A percentile compares a stretch with the other conserved stretches of the same genome.
These are phyloP conservation scores for Lachnellula suecica DNA, from an alignment of 2,329 filamentous ascomycete species.

Conservation along the genomic window DNA sequence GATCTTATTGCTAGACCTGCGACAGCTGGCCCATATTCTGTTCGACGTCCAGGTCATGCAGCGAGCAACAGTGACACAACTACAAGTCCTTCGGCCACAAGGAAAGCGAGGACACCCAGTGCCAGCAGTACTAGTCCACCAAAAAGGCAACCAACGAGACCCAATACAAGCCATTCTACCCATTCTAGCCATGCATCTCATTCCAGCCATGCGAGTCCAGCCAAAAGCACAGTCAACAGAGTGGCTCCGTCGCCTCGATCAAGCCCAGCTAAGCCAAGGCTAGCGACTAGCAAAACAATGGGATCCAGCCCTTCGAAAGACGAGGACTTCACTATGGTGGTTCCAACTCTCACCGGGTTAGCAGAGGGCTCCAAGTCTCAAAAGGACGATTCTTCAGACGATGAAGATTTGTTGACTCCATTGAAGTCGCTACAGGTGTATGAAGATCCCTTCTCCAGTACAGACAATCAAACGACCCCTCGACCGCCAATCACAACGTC, in stretches of 20 bases:
- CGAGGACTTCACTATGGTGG: slow-evolving; percentile 54
- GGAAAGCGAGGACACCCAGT: slow-evolving; percentile 50
- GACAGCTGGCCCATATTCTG: slow-evolving; percentile 65
- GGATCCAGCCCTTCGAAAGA: slow-evolving; percentile 44
- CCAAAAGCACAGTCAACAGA: slow-evolving; percentile 33
- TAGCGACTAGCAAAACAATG: slow-evolving; percentile 13
- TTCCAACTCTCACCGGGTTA: slow-evolving; percentile 45
- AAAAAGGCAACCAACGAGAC: slow-evolving; percentile 32
- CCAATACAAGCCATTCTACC: slow-evolving; percentile 35
- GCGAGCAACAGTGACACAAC: slow-evolving; percentile 28
- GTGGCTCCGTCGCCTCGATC: slow-evolving; percentile 21
- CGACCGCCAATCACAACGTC: slow-evolving; percentile 45
- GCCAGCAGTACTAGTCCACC: slow-evolving; percentile 42
- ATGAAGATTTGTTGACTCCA: slow-evolving; percentile 30
- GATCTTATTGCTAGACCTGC: slow-evolving; percentile 58
- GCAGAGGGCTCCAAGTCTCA: slow-evolving; percentile 32
- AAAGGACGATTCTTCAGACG: slow-evolving; percentile 41
- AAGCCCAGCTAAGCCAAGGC: slow-evolving; percentile 22
- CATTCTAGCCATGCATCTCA: slow-evolving; percentile 35
- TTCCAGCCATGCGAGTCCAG: slow-evolving; percentile 41
- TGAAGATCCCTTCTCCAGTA: slow-evolving; percentile 56
- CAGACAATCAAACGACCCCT: slow-evolving; percentile 46
- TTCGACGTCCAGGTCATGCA: slow-evolving; percentile 41
- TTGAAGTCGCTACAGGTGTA: slow-evolving; percentile 49
- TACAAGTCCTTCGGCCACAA: slow-evolving; percentile 36